Evolutionary conservation across 2,329 filamentous ascomycete genomes (phyloP), one percentile per base, ranked within the genome.

Genomic region (Ceratocystis colombiana): DNA sequence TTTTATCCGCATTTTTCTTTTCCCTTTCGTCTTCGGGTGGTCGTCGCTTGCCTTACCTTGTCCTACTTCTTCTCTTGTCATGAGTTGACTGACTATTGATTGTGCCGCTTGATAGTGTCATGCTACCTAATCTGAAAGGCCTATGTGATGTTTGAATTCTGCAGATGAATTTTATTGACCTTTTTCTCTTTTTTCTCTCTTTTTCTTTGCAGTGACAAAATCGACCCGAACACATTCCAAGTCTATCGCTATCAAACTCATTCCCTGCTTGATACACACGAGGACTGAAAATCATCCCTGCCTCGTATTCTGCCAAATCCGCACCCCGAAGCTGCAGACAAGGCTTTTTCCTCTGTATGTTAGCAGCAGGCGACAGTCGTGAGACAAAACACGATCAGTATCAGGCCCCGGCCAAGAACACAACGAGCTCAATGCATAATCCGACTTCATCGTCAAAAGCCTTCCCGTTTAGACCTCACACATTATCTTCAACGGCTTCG

Each of bases 391-490:
- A 63, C 28, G n/a, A 50, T 48, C 41, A 28, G 44, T 48, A 30
- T 33, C 61, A 48, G 61, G 61, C 61, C n/a, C 45, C 61, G 61
- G 61, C 61, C 17, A 30, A 48, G 44, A 30, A 48, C 44, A 30
- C 61, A 37, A 50, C 61, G 7, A 63, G 15, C n/a, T 48, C 25
- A 17, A 33, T 33, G 28, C 61, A 63, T 20, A 63, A 48, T 48
- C 41, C 61, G 17, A 33, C 61, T n/a, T 59, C 55, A n/a, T 59
- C 55, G 10, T 46, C 61, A 63, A 48, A 44, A 46, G 46, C 22
- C 61, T 63, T 63, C 20, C 44, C 61, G 46, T 44, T 63, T 28
- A 63, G 61, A 63, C 61, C 61, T 20, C 61, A 50, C 20, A 48
- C 30, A 30, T n/a, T 59, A 37, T 33, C 55, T 37, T 30, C 53